Percentiles rank a stretch among this genome's conserved stretches.
Evolutionary conservation across 345 rosid species (phyloP).

Genomic region (Sisymbrium irio): DNA sequence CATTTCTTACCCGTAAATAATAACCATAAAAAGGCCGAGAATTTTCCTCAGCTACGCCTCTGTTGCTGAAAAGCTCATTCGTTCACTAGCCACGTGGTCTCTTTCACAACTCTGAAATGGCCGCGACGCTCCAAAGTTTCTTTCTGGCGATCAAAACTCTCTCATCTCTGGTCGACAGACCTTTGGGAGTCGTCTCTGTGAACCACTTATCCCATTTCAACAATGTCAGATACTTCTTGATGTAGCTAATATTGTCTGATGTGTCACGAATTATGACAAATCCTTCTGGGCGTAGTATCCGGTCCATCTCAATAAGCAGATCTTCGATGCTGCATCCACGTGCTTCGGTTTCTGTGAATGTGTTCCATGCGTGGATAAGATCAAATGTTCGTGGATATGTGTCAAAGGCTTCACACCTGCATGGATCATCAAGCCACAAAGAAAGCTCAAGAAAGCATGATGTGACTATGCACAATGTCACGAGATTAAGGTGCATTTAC

Average conservation of each 20-base stretch:
- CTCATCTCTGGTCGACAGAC: slow-evolving; percentile 58
- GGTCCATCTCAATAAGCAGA: slow-evolving; percentile 82
- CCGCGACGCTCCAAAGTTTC: slow-evolving; percentile 50
- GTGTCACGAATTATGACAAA: slow-evolving; percentile 84
- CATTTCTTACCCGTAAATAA: background rate
- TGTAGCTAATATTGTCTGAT: slow-evolving; percentile 49
- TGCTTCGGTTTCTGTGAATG: slow-evolving; percentile 59
- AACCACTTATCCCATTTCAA: slow-evolving; percentile 87
- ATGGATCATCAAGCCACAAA: background rate
- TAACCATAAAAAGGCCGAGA: background rate
- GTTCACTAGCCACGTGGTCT: background rate
- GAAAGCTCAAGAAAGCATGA: background rate
- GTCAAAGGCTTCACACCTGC: slow-evolving; percentile 93
- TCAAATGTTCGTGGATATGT: slow-evolving; percentile 94
- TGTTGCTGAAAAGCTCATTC: background rate
- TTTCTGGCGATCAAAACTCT: slow-evolving; percentile 76
- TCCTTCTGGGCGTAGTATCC: slow-evolving; percentile 85
- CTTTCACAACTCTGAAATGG: slow-evolving; percentile 21
- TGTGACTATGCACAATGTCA: background rate
- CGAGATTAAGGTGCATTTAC: background rate
- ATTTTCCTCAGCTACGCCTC: slow-evolving; percentile 16
- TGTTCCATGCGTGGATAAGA: slow-evolving; percentile 88
- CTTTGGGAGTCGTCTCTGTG: slow-evolving; percentile 69
- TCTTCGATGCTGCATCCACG: slow-evolving; percentile 73
- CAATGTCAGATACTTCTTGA: slow-evolving; percentile 53